Evolutionary conservation across 805 yeast genomes (phyloP).

Genomic region (Yamadazyma phyllophila): DNA sequence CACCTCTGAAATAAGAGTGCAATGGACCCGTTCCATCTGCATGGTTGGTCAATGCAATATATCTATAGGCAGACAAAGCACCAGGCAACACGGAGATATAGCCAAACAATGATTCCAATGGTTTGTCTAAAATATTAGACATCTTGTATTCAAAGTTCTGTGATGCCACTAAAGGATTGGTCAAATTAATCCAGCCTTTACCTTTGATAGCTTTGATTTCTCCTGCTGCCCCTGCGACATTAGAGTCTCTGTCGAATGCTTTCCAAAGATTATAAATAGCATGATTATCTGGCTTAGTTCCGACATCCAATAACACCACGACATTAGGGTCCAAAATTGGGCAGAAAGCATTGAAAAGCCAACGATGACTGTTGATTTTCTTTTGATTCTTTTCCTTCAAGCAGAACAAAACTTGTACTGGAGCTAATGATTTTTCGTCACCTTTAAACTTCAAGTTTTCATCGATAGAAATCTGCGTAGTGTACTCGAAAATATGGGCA

Average conservation of each 20-base stretch:
- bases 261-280: conserved; percentile 96
- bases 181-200: conserved; percentile 71
- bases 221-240: conserved; percentile 99
- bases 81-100: conserved; percentile 94
- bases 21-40: conserved; percentile 93
- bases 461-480: conserved; percentile 92
- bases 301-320: conserved; percentile 89
- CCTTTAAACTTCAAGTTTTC: conserved; percentile 87
- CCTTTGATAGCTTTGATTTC: conserved; percentile 96
- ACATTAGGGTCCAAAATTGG: conserved; percentile 91
- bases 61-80: conserved; percentile 92
- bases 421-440: conserved; percentile 84
- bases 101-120: conserved; percentile 89
- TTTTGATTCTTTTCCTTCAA: conserved; percentile 89
- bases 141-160: conserved; percentile 96
- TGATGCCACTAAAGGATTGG: conserved; percentile 92
- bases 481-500: conserved; percentile 93
- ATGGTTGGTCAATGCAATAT: conserved; percentile 78
- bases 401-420: conserved; percentile 92
- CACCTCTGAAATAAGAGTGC: conserved; percentile 87
- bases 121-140: conserved; percentile 95
- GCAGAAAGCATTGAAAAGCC: conserved; percentile 95
- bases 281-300: conserved; percentile 87
- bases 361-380: conserved; percentile 95
- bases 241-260: conserved; percentile 92